Evolutionary conservation across 2,329 filamentous ascomycete genomes (phyloP), one percentile per base, ranked within the genome.

Genomic region (Elsinoe fawcettii): DNA sequence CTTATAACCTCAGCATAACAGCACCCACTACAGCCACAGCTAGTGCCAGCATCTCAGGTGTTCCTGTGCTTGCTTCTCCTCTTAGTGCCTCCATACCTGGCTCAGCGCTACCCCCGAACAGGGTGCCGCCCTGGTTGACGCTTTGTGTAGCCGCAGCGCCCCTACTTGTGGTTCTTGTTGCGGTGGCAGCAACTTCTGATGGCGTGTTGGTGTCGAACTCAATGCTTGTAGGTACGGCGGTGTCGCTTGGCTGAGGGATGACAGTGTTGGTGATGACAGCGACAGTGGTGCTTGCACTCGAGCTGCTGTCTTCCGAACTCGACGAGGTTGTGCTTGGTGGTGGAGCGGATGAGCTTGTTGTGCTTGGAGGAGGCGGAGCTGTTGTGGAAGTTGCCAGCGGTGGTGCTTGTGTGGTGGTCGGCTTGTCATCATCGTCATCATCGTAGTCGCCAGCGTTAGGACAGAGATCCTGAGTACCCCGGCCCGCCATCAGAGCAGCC

Each of bases 121-220:
- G 75, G 55, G 71, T 74, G n/a, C 75, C 75, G 14, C 74, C 73
- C 11, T 37, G 34, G 4, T 37, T 12, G 18, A 73, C 73, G 11
- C 69, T 72, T 16, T 59, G 7, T 2, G 39, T 59, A 9, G 39
- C 32, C 12, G 57, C 27, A 22, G 58, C 32, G 22, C 14, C 58
- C 23, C 69, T 66, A 18, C 66, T 61, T 51, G 67, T 70, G 8
- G 66, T 67, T 16, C 69, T 66, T 57, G 73, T 68, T 14, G 63
- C 62, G 32, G 63, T 69, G 30, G 55, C 43, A n/a, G 56, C 14
- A 56, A 58, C 41, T 43, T 46, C 32, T 11, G 61, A 51, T 8
- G 58, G 51, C n/a, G 60, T 57, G 51, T 57, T 63, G 2, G 61
- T 62, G 57, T 61, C 62, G 18, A 59, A 43, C 9, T 57, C 53